These are phyloP conservation scores for Setaria viridis DNA, from an alignment of 202 grass and related monocot genomes.

Conservation along the genomic window DNA sequence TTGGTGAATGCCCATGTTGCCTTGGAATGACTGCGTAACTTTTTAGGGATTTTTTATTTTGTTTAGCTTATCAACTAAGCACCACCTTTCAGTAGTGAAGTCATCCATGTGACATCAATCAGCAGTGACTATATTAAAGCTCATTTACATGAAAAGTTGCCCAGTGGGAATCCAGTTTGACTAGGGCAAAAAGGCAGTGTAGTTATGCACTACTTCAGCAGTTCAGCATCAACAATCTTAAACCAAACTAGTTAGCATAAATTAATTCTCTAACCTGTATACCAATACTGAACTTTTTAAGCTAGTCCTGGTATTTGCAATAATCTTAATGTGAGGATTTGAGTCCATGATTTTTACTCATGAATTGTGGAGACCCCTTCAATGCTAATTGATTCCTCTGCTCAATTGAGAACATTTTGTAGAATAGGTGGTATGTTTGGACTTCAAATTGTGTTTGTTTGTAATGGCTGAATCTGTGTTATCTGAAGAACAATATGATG, in stretches of 20 bases:
- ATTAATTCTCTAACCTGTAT: neutral
- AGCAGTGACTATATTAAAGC: too few species aligned
- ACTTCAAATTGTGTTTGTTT: constrained; percentile 23
- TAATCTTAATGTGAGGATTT: neutral
- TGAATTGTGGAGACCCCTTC: neutral
- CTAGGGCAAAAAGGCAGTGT: neutral
- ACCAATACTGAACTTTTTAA: neutral
- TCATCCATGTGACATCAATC: too few species aligned
- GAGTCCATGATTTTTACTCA: neutral
- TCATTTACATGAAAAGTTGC: neutral
- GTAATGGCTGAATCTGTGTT: neutral
- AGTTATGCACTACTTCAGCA: neutral
- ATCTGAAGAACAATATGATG: neutral
- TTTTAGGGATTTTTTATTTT: neutral
- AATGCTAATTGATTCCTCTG: neutral
- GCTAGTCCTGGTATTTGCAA: constrained; percentile 8
- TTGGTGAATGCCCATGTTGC: neutral
- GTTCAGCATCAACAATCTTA: neutral
- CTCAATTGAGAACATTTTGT: constrained; percentile 17
- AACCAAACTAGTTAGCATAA: neutral
- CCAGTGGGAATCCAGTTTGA: neutral
- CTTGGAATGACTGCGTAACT: neutral
- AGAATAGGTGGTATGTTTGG: neutral
- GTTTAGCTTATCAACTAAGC: neutral
- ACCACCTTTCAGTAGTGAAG: neutral